Evolutionary conservation across 148 eudicot genomes (phyloP), one percentile per base, ranked within the genome.

Genomic region (Amaranthus palmeri): DNA sequence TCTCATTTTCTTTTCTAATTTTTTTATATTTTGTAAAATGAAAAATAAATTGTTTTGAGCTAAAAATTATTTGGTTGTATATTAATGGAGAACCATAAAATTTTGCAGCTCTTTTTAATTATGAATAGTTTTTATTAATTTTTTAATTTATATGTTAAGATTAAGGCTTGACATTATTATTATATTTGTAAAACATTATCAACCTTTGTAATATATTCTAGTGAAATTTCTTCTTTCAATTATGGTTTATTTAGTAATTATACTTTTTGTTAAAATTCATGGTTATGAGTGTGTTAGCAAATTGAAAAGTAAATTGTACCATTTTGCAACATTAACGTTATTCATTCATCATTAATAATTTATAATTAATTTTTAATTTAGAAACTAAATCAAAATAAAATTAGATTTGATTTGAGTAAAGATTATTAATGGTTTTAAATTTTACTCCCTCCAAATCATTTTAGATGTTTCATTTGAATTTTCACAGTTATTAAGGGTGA

Each of bases 31-130:
- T 77, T 58, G 68, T 72, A 77, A 45, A 59, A 78, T 73, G 15
- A 40, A 36, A 77, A 60, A 25, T 25, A 60, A 67, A 77, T 54
- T 50, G 41, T 4, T 62, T 7, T 18, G n/a, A 25, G 25, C 9
- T 17, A 17, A n/a, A 68, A 40, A 61, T 49, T 50, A 52, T 72
- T n/a, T 77, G 80, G 62, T 66, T 45, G 56, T 72, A 57, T 59
- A 67, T 65, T 77, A 56, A 57, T 14, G 15, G 17, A 72, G 36
- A 67, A 72, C 68, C 72, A 72, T 15, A 66, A 59, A 58, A 6
- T 66, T 77, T 65, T 72, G 54, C 44, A 78, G 73, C 58, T 78
- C 63, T 17, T 72, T n/a, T n/a, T 4, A 25, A 25, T 15, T 25
- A 42, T 14, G 44, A 18, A 14, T 25, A 25, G 36, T 25, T 25